Evolutionary conservation across 2,329 filamentous ascomycete species (phyloP).

Genomic region (Xylaria sp.): DNA sequence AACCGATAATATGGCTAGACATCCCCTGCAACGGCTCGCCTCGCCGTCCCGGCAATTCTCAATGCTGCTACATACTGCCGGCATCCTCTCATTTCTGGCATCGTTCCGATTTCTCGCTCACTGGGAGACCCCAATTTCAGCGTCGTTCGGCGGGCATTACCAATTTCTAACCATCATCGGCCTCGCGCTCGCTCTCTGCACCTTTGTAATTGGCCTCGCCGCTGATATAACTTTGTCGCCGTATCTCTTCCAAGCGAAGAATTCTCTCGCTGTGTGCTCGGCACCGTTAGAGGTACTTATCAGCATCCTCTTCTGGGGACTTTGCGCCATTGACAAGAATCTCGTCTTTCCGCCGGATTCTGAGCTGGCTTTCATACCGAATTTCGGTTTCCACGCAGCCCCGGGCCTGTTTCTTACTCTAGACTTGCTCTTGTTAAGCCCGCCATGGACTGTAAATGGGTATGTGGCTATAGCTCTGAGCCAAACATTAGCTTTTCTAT

Average conservation of each 20-base stretch:
- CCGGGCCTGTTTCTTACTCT: slow-evolving; percentile 72
- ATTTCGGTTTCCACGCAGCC: slow-evolving; percentile 73
- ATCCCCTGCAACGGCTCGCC: slow-evolving; percentile 73
- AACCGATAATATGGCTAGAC: slow-evolving; percentile 52
- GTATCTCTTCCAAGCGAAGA: slow-evolving; percentile 73
- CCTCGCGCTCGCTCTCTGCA: slow-evolving; percentile 68
- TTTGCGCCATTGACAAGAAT: slow-evolving; percentile 66
- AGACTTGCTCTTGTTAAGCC: slow-evolving; percentile 75
- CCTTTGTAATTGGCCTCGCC: slow-evolving; percentile 70
- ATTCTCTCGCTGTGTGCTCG: slow-evolving; percentile 71
- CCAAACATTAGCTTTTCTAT: slow-evolving; percentile 69
- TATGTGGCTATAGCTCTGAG: slow-evolving; percentile 70
- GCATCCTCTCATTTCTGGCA: slow-evolving; percentile 63
- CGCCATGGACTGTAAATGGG: slow-evolving; percentile 75
- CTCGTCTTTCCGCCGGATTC: slow-evolving; percentile 67
- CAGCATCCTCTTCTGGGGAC: slow-evolving; percentile 77
- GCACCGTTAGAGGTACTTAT: slow-evolving; percentile 78
- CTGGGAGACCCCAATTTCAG: slow-evolving; percentile 64
- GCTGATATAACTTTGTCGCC: slow-evolving; percentile 71
- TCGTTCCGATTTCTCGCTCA: slow-evolving; percentile 63
- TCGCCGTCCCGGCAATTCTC: slow-evolving; percentile 74
- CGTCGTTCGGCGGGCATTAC: slow-evolving; percentile 73
- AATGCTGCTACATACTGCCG: slow-evolving; percentile 68
- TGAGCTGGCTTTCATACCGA: slow-evolving; percentile 64
- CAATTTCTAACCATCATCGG: slow-evolving; percentile 82